Conservation (phyloP, 139 green algal genomes). For the Ettlia oleoabundans region DNA sequence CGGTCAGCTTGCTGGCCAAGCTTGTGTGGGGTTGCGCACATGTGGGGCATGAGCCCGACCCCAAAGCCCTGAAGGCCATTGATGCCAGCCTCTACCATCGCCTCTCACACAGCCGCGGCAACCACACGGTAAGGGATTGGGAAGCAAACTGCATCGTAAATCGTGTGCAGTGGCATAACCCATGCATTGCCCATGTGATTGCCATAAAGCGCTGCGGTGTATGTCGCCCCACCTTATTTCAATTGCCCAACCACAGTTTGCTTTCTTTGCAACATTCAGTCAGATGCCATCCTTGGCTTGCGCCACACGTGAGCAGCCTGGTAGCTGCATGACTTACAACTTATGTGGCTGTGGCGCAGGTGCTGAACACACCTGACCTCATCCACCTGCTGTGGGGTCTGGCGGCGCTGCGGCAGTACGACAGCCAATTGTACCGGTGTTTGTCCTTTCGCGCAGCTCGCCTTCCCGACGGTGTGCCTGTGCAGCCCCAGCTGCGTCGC, state of each 20-base stretch:
- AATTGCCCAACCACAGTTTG: too few species aligned
- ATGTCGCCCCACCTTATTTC: too few species aligned
- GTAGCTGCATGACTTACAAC: not conserved
- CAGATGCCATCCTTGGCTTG: too few species aligned
- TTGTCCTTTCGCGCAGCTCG: conserved; percentile 10
- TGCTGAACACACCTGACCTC: conserved; percentile 15
- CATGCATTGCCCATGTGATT: too few species aligned
- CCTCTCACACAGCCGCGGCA: not conserved
- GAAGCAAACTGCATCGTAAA: not conserved
- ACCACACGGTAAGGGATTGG: conserved; percentile 1
- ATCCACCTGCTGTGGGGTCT: conserved; percentile 48
- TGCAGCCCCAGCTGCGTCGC: conserved; percentile 24
- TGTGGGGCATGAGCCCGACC: conserved; percentile 32
- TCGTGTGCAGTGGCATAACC: not conserved
- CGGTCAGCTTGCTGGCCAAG: conserved; percentile 11
- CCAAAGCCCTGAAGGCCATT: conserved; percentile 20
- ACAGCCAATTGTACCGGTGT: conserved; percentile 19
- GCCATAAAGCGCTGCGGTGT: too few species aligned
- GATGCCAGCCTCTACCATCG: not conserved
- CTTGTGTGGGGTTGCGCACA: conserved; percentile 53
- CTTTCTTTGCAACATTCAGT: too few species aligned
- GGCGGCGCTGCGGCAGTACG: conserved; percentile 41
- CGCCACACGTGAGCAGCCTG: not conserved
- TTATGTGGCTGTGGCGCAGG: conserved; percentile 18
- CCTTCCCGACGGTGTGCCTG: conserved; percentile 26